Base-by-base conservation (phyloP, 306 rosid species). In the Vigna mungo region DNA sequence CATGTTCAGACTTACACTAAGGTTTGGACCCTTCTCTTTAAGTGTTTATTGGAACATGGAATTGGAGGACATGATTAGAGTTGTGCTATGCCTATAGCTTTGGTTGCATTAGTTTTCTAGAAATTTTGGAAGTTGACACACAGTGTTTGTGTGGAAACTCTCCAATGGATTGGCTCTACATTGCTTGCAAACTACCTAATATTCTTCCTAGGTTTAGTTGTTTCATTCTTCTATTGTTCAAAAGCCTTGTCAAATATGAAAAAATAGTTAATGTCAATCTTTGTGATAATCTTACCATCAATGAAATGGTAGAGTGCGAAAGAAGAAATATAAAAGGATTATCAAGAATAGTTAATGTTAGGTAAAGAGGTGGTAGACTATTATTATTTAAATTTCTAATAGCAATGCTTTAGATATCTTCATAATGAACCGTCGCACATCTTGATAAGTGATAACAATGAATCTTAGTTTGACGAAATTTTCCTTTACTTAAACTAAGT, bases 1-100 rank as follows among this genome's bases (percentile, higher is more conserved):
- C 99, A 96, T 84, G 97, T 92, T 75, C 96, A 89, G 83, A 96
- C 97, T 32, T 96, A 92, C 84, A 92, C 94, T 68, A 95, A 96
- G 97, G 99, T 96, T 77, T 80, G 77, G 5, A 71, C n/a, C 68
- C 53, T 59, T 67, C 36, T 56, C 47, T 65, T 44, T 52, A 36
- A 74, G 64, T 25, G 6, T 59, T 63, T 20, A 44, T 54, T 65
- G 37, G 47, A 56, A 64, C 58, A 53, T 73, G 62, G 58, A 23
- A 59, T 34, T 20, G 54, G 76, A 21, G 65, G 36, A 68, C 46
- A 8, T 63, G 71, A 23, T 47, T 39, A 32, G 71, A 48, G 44
- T 78, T 72, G 78, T 78, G 49, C 66, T 78, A 34, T 65, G 39
- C 37, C 61, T 55, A 49, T 61, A 43, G 32, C 61, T 68, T 20